A percentile compares a stretch with the other conserved stretches of the same genome.
Evolutionary conservation across 2,329 filamentous ascomycete species (phyloP).

Genomic region (Trichoderma sp.): DNA sequence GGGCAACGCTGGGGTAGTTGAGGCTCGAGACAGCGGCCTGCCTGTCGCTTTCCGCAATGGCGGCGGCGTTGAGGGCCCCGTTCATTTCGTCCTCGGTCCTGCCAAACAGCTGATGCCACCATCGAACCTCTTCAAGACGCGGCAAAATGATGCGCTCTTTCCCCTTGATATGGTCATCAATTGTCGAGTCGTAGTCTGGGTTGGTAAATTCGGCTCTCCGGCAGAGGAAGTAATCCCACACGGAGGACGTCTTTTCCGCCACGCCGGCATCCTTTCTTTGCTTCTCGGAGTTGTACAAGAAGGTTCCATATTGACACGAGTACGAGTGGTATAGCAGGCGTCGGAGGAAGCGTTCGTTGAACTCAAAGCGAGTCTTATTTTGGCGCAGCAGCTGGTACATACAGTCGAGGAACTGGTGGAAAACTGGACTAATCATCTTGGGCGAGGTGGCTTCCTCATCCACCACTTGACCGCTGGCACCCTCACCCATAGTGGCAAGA

Average conservation of each 20-base stretch:
- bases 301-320: conserved; percentile 95
- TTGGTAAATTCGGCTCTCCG: conserved; percentile 81
- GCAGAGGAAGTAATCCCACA: conserved; percentile 94
- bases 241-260: conserved; percentile 72
- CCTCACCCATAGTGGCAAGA: conserved; percentile 50
- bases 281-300: conserved; percentile 92
- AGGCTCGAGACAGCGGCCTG: conserved; percentile 38
- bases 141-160: conserved; percentile 85
- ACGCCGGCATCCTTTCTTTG: conserved; percentile 71
- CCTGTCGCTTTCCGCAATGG: conserved; percentile 47
- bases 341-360: conserved; percentile 88
- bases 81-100: conserved; percentile 94
- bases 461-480: conserved; percentile 40
- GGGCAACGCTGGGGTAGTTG: conserved; percentile 31
- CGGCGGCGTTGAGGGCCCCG: conserved; percentile 55
- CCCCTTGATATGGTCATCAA: conserved; percentile 77
- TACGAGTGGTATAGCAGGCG: conserved; percentile 91
- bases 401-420: conserved; percentile 95
- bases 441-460: conserved; percentile 69
- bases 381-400: conserved; percentile 88
- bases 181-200: conserved; percentile 67
- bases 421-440: conserved; percentile 93
- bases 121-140: conserved; percentile 71
- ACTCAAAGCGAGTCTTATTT: conserved; percentile 86
- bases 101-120: conserved; percentile 90